Percentiles rank a stretch among this genome's conserved stretches.
phyloP scores from a whole-genome alignment of 805 yeast genomes.

The Pichia cabralensis region DNA sequence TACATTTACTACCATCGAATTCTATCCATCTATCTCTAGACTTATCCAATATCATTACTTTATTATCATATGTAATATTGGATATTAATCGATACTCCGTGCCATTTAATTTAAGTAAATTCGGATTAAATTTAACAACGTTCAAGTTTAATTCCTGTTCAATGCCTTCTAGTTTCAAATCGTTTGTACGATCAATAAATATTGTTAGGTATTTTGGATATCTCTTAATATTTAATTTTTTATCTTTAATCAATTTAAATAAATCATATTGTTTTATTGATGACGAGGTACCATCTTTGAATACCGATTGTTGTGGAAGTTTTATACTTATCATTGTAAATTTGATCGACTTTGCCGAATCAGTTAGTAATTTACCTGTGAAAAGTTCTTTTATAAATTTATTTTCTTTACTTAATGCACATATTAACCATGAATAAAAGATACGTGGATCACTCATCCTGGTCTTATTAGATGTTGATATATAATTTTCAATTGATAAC shows the following conservation, averaged over 20 bases:
- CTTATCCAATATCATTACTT: slow-evolving; percentile 36
- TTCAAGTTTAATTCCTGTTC: slow-evolving; percentile 43
- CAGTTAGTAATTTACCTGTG: slow-evolving; percentile 40
- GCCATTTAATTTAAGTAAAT: slow-evolving; percentile 20
- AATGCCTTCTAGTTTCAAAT: slow-evolving; percentile 22
- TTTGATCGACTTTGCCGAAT: slow-evolving; percentile 20
- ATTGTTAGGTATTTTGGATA: slow-evolving; percentile 48
- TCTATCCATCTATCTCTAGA: slow-evolving; percentile 44
- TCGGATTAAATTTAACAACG: slow-evolving; percentile 48
- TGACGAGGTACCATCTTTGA: slow-evolving; percentile 35
- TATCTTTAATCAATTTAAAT: slow-evolving; percentile 32
- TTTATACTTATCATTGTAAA: slow-evolving; percentile 52
- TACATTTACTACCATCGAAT: slow-evolving; percentile 41
- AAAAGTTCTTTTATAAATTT: slow-evolving; percentile 27
- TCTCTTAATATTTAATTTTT: slow-evolving; percentile 29
- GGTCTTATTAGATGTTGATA: too few species aligned
- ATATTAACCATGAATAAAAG: slow-evolving; percentile 52
- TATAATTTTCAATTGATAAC: slow-evolving; percentile 48
- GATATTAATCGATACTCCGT: slow-evolving; percentile 34
- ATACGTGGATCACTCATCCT: slow-evolving; percentile 31
- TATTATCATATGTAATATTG: slow-evolving; percentile 41
- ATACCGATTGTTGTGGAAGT: slow-evolving; percentile 48
- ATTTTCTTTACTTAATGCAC: slow-evolving; percentile 29
- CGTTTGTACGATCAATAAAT: slow-evolving; percentile 43
- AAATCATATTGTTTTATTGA: slow-evolving; percentile 45